A percentile compares a stretch with the other conserved stretches of the same genome.
phyloP scores from a whole-genome alignment of 495 filamentous ascomycete species.

The Lentithecium fluviatile region DNA sequence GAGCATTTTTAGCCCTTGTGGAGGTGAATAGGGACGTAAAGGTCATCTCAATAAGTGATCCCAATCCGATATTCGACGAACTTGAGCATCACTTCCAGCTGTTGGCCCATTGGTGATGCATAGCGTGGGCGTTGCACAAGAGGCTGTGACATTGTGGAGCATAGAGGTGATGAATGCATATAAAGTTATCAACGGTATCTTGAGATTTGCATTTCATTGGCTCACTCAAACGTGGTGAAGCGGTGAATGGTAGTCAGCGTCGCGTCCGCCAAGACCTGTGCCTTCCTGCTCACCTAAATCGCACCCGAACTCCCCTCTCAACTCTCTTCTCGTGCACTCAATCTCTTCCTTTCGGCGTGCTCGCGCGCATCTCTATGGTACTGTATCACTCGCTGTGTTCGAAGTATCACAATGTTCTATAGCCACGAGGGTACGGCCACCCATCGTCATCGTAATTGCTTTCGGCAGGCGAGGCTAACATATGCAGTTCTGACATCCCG shows the following conservation, averaged over 20 bases:
- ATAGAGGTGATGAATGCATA: conserved; percentile 18
- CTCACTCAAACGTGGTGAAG: neutral
- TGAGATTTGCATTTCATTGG: too few relatives aligned
- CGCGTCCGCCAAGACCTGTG: conserved; percentile 14
- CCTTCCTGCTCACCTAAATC: conserved; percentile 8
- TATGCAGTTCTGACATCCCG: conserved; percentile 76
- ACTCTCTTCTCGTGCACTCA: neutral
- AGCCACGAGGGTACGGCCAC: conserved; percentile 75
- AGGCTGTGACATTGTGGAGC: conserved; percentile 5
- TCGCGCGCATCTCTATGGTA: neutral
- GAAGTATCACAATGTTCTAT: conserved; percentile 71
- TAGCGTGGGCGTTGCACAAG: conserved; percentile 30
- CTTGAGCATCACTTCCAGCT: conserved; percentile 1
- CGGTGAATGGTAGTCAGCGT: neutral
- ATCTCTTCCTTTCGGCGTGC: conserved; percentile 7
- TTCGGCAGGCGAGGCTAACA: conserved; percentile 23
- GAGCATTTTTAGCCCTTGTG: too few relatives aligned
- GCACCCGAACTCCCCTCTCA: neutral
- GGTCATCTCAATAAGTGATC: too few relatives aligned
- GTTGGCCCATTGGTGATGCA: conserved; percentile 7
- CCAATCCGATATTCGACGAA: too few relatives aligned
- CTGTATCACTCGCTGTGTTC: neutral
- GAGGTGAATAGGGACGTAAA: too few relatives aligned
- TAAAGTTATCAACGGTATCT: neutral
- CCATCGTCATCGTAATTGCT: conserved; percentile 2